Conservation (phyloP, 345 rosid species). For the Pistacia atlantica region DNA sequence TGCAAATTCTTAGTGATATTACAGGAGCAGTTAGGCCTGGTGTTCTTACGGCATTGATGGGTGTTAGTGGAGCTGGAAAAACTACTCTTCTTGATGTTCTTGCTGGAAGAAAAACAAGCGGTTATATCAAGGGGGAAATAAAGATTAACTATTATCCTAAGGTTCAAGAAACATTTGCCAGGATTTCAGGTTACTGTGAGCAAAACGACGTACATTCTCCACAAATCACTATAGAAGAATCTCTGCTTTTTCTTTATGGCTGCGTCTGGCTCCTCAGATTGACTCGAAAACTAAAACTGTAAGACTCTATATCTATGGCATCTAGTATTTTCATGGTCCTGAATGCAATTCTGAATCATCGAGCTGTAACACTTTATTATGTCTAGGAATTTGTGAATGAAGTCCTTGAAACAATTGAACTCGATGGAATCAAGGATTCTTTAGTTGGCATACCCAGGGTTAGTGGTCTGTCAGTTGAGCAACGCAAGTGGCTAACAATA, state of each 20-base stretch:
- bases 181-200: constrained; percentile 54
- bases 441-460: neutral
- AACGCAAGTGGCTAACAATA: neutral
- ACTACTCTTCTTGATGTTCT: constrained; percentile 58
- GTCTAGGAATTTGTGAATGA: constrained; percentile 6
- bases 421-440: neutral
- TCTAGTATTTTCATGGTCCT: neutral
- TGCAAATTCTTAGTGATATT: too few species aligned
- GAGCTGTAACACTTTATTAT: neutral
- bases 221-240: constrained; percentile 50
- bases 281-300: constrained; percentile 39
- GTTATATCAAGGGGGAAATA: constrained; percentile 45
- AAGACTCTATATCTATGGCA: neutral
- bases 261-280: constrained; percentile 40
- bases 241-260: constrained; percentile 44
- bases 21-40: constrained; percentile 37
- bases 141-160: constrained; percentile 42
- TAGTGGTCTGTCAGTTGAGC: constrained; percentile 13
- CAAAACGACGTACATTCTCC: constrained; percentile 48
- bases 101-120: constrained; percentile 48
- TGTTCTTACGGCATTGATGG: constrained; percentile 54
- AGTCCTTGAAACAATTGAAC: neutral
- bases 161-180: constrained; percentile 46
- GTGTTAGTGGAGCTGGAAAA: constrained; percentile 56
- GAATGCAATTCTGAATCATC: neutral